A percentile compares a stretch with the other conserved stretches of the same genome.
Evolutionary conservation across 169 alveolate genomes (phyloP).

Genomic region (Plasmodium fragile): DNA sequence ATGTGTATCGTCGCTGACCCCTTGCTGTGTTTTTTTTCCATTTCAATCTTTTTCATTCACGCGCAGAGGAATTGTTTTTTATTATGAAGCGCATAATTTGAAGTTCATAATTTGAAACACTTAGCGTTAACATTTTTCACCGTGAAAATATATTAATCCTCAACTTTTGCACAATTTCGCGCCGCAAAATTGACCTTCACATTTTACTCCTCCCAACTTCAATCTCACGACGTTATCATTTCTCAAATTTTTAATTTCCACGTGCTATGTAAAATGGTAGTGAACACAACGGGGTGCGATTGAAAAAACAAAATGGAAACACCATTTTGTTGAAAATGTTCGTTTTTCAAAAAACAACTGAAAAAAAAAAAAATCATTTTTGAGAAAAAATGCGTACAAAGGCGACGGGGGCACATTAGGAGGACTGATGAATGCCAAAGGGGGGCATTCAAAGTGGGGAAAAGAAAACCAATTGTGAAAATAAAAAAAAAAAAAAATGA

Average conservation of each 20-base stretch:
- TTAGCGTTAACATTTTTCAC: neutral
- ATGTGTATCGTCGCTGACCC: neutral
- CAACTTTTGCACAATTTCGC: neutral
- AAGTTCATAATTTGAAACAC: neutral
- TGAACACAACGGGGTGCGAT: neutral
- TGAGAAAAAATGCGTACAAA: neutral
- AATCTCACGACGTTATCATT: neutral
- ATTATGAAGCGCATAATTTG: neutral
- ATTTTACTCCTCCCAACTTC: neutral
- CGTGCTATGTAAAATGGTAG: neutral
- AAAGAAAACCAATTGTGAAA: neutral
- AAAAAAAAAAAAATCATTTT: neutral
- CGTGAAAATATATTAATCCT: neutral
- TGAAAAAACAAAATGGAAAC: neutral
- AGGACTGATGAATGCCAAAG: neutral
- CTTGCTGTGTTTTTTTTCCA: neutral
- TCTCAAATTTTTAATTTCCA: neutral
- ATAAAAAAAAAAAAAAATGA: neutral
- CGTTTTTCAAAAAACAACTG: conserved; percentile 6
- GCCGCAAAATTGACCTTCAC: neutral
- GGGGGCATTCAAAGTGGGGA: neutral
- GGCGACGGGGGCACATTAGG: neutral
- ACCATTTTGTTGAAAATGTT: neutral
- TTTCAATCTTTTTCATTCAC: neutral
- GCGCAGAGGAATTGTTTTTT: neutral